Evolutionary conservation across 2,329 filamentous ascomycete species (phyloP).

Genomic region (Paecilomyces formosus): DNA sequence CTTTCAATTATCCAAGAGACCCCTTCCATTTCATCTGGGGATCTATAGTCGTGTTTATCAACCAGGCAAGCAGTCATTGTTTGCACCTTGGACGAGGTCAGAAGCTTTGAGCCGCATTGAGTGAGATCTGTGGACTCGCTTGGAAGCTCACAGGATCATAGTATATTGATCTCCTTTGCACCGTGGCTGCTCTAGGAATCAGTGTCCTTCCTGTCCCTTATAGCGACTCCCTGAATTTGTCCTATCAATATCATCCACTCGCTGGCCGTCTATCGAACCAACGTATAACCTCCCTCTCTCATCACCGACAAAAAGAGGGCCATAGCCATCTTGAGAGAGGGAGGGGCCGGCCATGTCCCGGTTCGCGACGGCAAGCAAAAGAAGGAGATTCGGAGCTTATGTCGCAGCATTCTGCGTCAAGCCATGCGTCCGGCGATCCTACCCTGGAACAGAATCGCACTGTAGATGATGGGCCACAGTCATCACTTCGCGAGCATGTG

Average conservation of each 20-base stretch:
- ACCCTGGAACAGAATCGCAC: slow-evolving; percentile 13
- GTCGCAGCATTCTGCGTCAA: slow-evolving; percentile 28
- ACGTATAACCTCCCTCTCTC: slow-evolving; percentile 29
- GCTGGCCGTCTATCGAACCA: slow-evolving; percentile 16
- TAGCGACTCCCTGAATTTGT: slow-evolving; percentile 21
- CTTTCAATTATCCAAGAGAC: not conserved
- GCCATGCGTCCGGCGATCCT: slow-evolving; percentile 20
- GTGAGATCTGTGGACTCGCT: not conserved
- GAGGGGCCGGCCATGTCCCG: slow-evolving; percentile 31
- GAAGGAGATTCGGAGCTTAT: slow-evolving; percentile 29
- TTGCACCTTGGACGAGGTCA: not conserved
- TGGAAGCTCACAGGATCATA: not conserved
- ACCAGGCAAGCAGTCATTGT: not conserved
- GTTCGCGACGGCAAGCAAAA: slow-evolving; percentile 15
- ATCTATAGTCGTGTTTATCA: not conserved
- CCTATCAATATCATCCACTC: slow-evolving; percentile 23
- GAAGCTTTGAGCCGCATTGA: not conserved
- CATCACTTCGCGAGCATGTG: slow-evolving; percentile 12
- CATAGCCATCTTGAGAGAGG: slow-evolving; percentile 29
- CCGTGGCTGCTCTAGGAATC: slow-evolving; percentile 34
- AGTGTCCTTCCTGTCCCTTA: slow-evolving; percentile 28
- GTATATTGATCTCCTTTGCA: slow-evolving; percentile 15
- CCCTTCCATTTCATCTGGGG: not conserved
- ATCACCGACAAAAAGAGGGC: slow-evolving; percentile 22
- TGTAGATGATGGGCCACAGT: slow-evolving; percentile 10